Evolutionary conservation across 108 stramenopile genomes (phyloP).

Genomic region (Hondaea fermentalgiana): DNA sequence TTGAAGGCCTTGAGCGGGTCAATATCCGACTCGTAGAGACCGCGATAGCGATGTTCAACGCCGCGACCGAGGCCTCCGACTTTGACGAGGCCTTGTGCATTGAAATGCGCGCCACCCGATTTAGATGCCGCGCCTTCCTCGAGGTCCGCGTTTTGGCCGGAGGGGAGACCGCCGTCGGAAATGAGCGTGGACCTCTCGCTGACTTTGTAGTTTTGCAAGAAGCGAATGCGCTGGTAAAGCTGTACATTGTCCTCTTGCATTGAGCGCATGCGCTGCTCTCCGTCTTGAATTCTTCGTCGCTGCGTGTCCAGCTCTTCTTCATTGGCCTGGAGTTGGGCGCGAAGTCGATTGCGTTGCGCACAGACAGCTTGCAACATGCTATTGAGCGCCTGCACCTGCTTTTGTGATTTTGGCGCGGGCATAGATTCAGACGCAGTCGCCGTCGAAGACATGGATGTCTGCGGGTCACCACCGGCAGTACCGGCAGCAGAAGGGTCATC

Average conservation of each 20-base stretch:
- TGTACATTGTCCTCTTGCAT: conserved; percentile 7
- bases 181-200: neutral
- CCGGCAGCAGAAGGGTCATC: neutral
- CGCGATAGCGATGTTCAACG: neutral
- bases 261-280: neutral
- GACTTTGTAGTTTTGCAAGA: conserved; percentile 19
- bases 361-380: conserved; percentile 2
- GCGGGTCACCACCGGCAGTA: neutral
- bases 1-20: neutral
- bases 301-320: neutral
- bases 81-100: neutral
- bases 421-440: neutral
- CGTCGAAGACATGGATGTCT: neutral
- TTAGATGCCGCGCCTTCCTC: neutral
- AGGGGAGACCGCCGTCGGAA: neutral
- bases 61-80: conserved; percentile 9
- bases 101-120: neutral
- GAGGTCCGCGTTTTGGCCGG: neutral
- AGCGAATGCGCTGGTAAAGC: conserved; percentile 13
- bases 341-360: neutral
- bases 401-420: neutral
- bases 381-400: neutral
- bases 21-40: neutral
- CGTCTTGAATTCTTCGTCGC: neutral
- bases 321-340: neutral